phyloP scores from a whole-genome alignment of 768 basidiomycete genomes.

The Boletus bicolor region DNA sequence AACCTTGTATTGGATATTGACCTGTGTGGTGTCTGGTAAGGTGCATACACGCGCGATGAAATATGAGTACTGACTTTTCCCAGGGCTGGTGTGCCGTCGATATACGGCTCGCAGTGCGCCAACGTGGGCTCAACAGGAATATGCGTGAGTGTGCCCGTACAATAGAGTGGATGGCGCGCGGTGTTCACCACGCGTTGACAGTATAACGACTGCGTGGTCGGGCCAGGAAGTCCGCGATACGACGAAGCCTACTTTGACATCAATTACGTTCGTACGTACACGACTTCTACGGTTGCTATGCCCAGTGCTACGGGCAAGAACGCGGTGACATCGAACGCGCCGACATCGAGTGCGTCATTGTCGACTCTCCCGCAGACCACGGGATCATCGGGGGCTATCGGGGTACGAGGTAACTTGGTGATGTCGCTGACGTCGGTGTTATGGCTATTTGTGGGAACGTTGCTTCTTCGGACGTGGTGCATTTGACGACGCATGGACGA shows the following conservation, averaged over 20 bases:
- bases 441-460: not conserved
- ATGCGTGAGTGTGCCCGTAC: conserved; percentile 35
- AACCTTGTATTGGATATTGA: conserved; percentile 53
- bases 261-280: conserved; percentile 60
- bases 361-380: not conserved
- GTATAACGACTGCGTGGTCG: conserved; percentile 56
- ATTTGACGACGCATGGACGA: not conserved
- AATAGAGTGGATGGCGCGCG: not conserved
- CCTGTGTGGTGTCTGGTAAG: conserved; percentile 50
- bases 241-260: conserved; percentile 67
- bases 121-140: conserved; percentile 36
- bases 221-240: conserved; percentile 51
- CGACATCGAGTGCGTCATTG: not conserved
- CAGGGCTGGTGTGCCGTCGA: conserved; percentile 49
- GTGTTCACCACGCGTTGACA: conserved; percentile 17
- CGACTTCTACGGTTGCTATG: conserved; percentile 19
- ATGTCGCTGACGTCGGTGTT: not conserved
- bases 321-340: no score
- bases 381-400: not conserved
- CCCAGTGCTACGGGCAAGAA: conserved; percentile 8
- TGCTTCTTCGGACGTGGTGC: conserved; percentile 3
- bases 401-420: not conserved
- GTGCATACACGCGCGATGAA: not conserved
- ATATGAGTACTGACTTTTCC: not conserved
- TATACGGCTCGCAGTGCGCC: conserved; percentile 43